A percentile compares a stretch with the other conserved stretches of the same genome.
Conservation (phyloP, 257 asterid species). For the Nicotiana undulata region DNA sequence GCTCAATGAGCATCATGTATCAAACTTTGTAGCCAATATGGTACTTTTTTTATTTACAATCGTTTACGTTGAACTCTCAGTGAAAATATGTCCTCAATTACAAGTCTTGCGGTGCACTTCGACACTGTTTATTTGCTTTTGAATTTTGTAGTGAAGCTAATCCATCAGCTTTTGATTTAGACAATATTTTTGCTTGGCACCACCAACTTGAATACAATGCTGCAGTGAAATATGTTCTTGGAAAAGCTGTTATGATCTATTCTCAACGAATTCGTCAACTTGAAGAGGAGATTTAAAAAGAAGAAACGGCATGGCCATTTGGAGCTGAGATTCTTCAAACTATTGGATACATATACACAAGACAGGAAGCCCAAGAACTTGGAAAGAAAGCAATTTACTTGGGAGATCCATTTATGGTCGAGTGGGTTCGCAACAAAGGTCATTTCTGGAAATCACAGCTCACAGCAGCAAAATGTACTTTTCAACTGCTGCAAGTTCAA, state of each 20-base stretch:
- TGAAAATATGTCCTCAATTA: not conserved
- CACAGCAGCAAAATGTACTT: slow-evolving; percentile 87
- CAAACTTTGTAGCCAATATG: too few species aligned
- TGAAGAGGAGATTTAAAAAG: slow-evolving; percentile 86
- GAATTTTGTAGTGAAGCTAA: too few species aligned
- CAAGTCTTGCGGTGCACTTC: not conserved
- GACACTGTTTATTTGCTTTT: too few species aligned
- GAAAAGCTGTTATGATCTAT: slow-evolving; percentile 52
- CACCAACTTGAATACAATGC: too few species aligned
- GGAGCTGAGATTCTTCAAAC: slow-evolving; percentile 71
- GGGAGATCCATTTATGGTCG: slow-evolving; percentile 62
- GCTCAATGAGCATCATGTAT: too few species aligned
- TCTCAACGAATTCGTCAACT: slow-evolving; percentile 56
- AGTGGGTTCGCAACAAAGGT: slow-evolving; percentile 88
- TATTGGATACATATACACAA: slow-evolving; percentile 73
- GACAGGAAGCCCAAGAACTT: slow-evolving; percentile 71
- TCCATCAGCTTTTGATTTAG: too few species aligned
- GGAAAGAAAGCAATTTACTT: slow-evolving; percentile 66
- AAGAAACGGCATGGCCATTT: too few species aligned
- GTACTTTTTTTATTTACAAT: too few species aligned
- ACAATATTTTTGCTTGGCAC: too few species aligned
- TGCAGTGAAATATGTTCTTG: too few species aligned
- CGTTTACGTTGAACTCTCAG: too few species aligned
- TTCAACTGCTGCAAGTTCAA: slow-evolving; percentile 91
- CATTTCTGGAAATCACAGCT: slow-evolving; percentile 80